phyloP scores from a whole-genome alignment of 1,284 basidiomycete species.

The Mycosarcoma maydis region DNA sequence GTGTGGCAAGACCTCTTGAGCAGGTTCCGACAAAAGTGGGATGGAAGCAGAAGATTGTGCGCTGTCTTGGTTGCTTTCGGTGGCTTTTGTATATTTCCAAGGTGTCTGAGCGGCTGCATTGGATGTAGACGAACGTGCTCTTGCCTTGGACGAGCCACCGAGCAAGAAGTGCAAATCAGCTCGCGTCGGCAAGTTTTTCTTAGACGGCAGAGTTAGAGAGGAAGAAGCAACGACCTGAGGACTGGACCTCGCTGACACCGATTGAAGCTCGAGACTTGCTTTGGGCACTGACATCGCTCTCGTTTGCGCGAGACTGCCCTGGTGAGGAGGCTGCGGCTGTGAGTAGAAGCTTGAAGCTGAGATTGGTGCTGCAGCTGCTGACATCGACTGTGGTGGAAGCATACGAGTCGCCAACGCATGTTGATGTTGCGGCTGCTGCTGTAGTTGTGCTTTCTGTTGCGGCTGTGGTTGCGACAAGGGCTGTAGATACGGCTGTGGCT shows the following conservation, averaged over 20 bases:
- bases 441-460: too few species aligned
- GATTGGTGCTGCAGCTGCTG: not conserved
- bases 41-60: too few species aligned
- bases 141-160: conserved; percentile 13
- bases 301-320: not conserved
- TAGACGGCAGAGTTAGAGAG: conserved; percentile 3
- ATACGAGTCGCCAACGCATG: not conserved
- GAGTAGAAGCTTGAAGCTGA: conserved; percentile 13
- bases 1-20: not conserved
- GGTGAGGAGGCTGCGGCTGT: conserved; percentile 2
- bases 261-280: not conserved
- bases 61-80: too few species aligned
- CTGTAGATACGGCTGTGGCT: not conserved
- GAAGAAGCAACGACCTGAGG: too few species aligned
- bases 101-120: not conserved
- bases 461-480: not conserved
- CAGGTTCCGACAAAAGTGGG: too few species aligned
- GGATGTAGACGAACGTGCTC: conserved; percentile 4
- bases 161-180: conserved; percentile 31
- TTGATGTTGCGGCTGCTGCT: not conserved
- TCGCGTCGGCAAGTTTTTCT: conserved; percentile 16
- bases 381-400: not conserved
- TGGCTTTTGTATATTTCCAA: not conserved
- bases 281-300: conserved; percentile 1
- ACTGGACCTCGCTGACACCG: not conserved